Percentiles rank a stretch among this genome's conserved stretches.
Conservation (phyloP, 371 early-diverging fungal genomes). For the Apophysomyces variabilis region DNA sequence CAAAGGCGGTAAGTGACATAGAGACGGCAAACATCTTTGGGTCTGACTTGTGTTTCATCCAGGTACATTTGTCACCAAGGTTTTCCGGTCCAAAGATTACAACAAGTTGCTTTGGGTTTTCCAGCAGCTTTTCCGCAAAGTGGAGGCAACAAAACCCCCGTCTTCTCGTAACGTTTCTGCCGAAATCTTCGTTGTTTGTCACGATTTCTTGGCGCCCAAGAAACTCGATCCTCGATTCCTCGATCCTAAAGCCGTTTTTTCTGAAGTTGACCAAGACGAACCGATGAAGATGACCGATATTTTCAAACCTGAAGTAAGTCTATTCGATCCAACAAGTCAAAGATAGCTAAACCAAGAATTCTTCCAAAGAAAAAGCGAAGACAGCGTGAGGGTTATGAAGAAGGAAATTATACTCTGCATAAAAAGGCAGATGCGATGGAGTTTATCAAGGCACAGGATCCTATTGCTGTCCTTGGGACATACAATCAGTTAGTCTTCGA, state of each 20-base stretch:
- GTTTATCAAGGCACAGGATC: constrained; percentile 80
- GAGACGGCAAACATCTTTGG: not conserved
- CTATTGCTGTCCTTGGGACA: constrained; percentile 74
- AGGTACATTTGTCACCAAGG: constrained; percentile 98
- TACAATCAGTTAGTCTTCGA: constrained; percentile 78
- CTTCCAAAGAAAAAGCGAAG: constrained; percentile 72
- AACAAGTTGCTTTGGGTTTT: constrained; percentile 98
- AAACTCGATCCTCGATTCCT: constrained; percentile 95
- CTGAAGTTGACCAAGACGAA: constrained; percentile 76
- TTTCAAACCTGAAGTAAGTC: constrained; percentile 73
- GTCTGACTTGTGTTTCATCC: not conserved
- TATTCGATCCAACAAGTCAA: not conserved
- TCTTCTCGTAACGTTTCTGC: constrained; percentile 99
- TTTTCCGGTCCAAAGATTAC: constrained; percentile 99
- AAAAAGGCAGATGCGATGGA: constrained; percentile 73
- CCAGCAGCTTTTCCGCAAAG: constrained; percentile 96
- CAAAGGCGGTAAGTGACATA: constrained; percentile 77
- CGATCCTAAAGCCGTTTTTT: constrained; percentile 95
- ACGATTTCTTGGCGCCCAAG: constrained; percentile 93
- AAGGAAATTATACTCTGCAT: constrained; percentile 89
- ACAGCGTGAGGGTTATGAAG: constrained; percentile 96
- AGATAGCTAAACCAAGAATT: no score
- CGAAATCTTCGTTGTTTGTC: constrained; percentile 99
- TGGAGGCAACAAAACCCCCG: constrained; percentile 99
- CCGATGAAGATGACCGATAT: constrained; percentile 61